Evolutionary conservation across 2,329 filamentous ascomycete genomes (phyloP), one percentile per base, ranked within the genome.

Genomic region (Apiospora sp.): DNA sequence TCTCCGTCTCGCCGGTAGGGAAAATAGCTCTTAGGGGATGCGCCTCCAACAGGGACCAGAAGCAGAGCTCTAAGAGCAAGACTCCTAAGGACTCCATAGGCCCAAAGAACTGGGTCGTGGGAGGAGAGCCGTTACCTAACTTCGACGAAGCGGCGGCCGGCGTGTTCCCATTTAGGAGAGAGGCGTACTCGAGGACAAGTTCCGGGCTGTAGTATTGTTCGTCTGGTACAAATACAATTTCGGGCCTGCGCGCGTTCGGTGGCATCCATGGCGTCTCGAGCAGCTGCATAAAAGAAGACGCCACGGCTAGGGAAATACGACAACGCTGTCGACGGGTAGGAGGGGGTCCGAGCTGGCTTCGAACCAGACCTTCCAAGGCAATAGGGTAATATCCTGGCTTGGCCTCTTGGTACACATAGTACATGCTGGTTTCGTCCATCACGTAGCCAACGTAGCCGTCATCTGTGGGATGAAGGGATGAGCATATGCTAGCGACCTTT

Each of bases 241-340:
- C 54, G 6, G 19, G 54, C 43, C 12, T 16, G 22, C 19, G 68
- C 10, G 1, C 13, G 30, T 30, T 24, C 3, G 30, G 10, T 46
- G n/a, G 24, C 37, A 64, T 14, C 79, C 78, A 81, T 0, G 76
- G 76, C 0, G 78, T 75, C 3, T 75, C 75, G 0, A 77, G 69
- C 0, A 80, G 72, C 64, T 80, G 79, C 0, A 81, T 71, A 54
- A 79, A 79, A 0, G 77, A 79, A 0, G 78, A 80, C 2, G 78
- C 76, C 7, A 80, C 22, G 5, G 69, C 75, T 0, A 81, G 64
- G 0, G 79, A 74, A 1, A 80, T 58, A 0, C 67, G 48, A 46
- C 75, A 78, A 1, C 78, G 74, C 43, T 79, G 72, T n/a, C 68
- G 54, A 3, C 77, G 74, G 37, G 67, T 77, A 0, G 75, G 75